Percentiles rank a stretch among this genome's conserved stretches.
Evolutionary conservation across 495 filamentous ascomycete species (phyloP).

Genomic region (Xylaria scruposa): DNA sequence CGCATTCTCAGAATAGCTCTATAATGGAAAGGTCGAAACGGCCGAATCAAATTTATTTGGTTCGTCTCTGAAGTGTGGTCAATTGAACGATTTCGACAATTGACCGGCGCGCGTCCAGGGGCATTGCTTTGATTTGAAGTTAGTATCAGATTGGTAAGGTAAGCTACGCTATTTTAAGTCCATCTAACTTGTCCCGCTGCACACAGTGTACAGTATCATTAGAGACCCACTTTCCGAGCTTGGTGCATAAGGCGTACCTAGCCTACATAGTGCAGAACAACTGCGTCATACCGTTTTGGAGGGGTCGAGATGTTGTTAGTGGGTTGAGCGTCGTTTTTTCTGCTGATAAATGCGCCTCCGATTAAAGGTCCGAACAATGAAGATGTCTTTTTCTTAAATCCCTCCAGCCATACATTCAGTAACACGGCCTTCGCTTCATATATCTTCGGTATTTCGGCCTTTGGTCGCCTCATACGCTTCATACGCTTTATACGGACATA

Average conservation of each 20-base stretch:
- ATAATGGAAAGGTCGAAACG: slow-evolving; percentile 11
- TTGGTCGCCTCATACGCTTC: slow-evolving; percentile 6
- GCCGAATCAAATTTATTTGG: neutral
- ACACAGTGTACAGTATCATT: neutral
- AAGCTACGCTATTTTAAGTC: neutral
- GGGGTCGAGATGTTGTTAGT: slow-evolving; percentile 5
- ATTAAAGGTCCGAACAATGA: too few relatives aligned
- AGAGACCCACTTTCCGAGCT: neutral
- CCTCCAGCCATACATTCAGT: neutral
- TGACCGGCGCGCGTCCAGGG: slow-evolving; percentile 6
- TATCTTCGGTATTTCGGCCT: neutral
- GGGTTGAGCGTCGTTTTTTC: slow-evolving; percentile 19
- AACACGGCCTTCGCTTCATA: too few relatives aligned
- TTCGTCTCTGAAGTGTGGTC: neutral
- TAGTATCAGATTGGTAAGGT: too few relatives aligned
- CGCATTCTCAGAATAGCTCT: slow-evolving; percentile 20
- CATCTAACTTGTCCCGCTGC: neutral
- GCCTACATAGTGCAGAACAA: slow-evolving; percentile 1
- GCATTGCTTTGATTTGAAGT: slow-evolving; percentile 20
- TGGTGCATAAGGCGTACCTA: neutral
- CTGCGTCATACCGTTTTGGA: slow-evolving; percentile 27
- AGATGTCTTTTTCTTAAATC: too few relatives aligned
- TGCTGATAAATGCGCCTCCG: slow-evolving; percentile 45
- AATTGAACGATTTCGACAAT: slow-evolving; percentile 1
- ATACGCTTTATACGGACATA: too few relatives aligned